Percentiles rank a stretch among this genome's conserved stretches.
Evolutionary conservation across 1,139 yeast genomes (phyloP).

Genomic region (Candida sp.): DNA sequence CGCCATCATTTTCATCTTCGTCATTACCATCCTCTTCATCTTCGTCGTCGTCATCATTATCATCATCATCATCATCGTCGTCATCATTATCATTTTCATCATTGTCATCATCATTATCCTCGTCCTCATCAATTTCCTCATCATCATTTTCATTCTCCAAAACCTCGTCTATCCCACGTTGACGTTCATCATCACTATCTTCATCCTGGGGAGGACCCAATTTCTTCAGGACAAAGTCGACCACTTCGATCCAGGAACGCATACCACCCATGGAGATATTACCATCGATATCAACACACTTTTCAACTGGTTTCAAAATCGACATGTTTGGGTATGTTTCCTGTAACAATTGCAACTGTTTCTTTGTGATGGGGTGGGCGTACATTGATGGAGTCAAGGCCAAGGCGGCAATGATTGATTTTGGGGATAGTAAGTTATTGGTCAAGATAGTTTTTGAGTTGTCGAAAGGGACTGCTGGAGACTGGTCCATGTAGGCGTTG

Average conservation of each 20-base stretch:
- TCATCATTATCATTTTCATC: constrained; percentile 7
- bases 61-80: constrained; percentile 4
- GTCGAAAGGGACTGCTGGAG: neutral
- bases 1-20: neutral
- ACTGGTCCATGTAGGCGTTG: constrained; percentile 2
- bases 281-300: constrained; percentile 27
- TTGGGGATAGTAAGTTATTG: constrained; percentile 16
- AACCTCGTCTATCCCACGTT: constrained; percentile 8
- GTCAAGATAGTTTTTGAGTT: constrained; percentile 15
- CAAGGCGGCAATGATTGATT: constrained; percentile 25
- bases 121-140: constrained; percentile 11
- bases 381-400: constrained; percentile 28
- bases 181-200: constrained; percentile 14
- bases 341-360: constrained; percentile 18
- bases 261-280: constrained; percentile 32
- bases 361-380: constrained; percentile 26
- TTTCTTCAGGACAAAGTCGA: constrained; percentile 22
- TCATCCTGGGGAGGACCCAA: constrained; percentile 20
- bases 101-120: constrained; percentile 10
- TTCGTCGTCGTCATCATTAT: constrained; percentile 2
- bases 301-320: constrained; percentile 27
- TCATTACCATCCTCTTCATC: neutral
- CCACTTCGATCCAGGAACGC: constrained; percentile 30
- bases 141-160: constrained; percentile 5
- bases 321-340: constrained; percentile 26